Base-by-base conservation (phyloP, 1,284 basidiomycete species). In the Porogramme epimiltina region DNA sequence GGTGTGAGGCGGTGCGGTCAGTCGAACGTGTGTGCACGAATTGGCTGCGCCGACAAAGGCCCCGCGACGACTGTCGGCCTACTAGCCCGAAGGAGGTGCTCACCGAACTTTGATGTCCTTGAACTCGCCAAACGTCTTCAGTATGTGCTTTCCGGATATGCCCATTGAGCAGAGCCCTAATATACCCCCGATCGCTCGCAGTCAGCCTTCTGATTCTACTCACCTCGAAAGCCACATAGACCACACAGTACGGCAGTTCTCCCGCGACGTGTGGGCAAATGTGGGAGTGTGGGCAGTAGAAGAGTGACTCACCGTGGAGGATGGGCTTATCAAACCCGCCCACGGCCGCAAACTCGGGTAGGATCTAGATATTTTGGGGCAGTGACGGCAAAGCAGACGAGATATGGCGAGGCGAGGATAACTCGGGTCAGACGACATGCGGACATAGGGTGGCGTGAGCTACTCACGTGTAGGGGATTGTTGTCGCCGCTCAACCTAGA, bases 31-130 rank as follows among this genome's bases (percentile, higher is more conserved):
- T 10, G n/a, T 28, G 10, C 16, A 11, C 4, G 15, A 4, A 20
- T 3, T 31, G 18, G 26, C 19, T 47, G 19, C 9, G 36, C 4
- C 4, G 22, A 8, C 26, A 9, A 20, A 6, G 9, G n/a, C n/a
- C n/a, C n/a, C n/a, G n/a, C n/a, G n/a, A n/a, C n/a, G n/a, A n/a
- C n/a, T n/a, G n/a, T n/a, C n/a, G n/a, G n/a, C n/a, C n/a, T n/a
- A n/a, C n/a, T n/a, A n/a, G n/a, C n/a, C n/a, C n/a, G 11, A n/a
- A 44, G 31, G 9, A 31, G 15, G 16, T n/a, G 69, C 81, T 63
- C 64, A 95, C 82, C 96, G 85, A 55, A 94, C 94, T 83, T 99
- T 99, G 78, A 99, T 97, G 70, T 98, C 93, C 65, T 85, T 85
- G 76, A 82, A 96, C 8, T 82, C 71, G 22, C 96, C 96, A 67